Percentiles rank a stretch among this genome's conserved stretches.
Evolutionary conservation across 164 flowering plant genomes (phyloP).

Genomic region (Piper longum): DNA sequence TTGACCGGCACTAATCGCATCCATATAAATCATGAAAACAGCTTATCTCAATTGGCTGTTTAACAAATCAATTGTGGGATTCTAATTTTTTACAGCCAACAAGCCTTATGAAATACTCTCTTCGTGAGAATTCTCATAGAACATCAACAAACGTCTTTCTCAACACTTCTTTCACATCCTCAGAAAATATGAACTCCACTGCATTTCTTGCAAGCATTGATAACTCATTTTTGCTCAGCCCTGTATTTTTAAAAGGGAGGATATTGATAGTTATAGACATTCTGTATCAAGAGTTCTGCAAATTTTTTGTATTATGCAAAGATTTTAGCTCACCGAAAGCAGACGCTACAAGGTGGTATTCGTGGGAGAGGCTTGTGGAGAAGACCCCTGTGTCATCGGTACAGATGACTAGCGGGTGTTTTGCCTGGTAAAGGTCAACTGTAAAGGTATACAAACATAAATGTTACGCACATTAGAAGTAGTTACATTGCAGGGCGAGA

Average conservation of each 20-base stretch:
- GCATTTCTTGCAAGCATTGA: conserved; percentile 50
- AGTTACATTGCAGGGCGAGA: too few relatives aligned
- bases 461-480: neutral
- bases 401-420: conserved; percentile 74
- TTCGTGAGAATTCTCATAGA: neutral
- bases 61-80: too few relatives aligned
- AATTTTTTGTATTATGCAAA: neutral
- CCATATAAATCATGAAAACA: too few relatives aligned
- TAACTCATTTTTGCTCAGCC: conserved; percentile 54
- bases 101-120: too few relatives aligned
- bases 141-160: conserved; percentile 21
- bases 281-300: neutral
- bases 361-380: conserved; percentile 70
- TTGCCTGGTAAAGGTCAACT: conserved; percentile 64
- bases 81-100: too few relatives aligned
- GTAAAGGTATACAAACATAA: conserved; percentile 13
- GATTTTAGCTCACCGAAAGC: conserved; percentile 47
- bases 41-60: too few relatives aligned
- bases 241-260: conserved; percentile 16
- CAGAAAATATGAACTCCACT: conserved; percentile 49
- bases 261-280: neutral
- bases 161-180: conserved; percentile 46
- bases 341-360: conserved; percentile 59
- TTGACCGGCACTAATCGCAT: too few relatives aligned
- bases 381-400: conserved; percentile 89